Percentiles rank a stretch among this genome's conserved stretches.
Conservation (phyloP, 352 stramenopile species). For the Pythium rishiriense region DNA sequence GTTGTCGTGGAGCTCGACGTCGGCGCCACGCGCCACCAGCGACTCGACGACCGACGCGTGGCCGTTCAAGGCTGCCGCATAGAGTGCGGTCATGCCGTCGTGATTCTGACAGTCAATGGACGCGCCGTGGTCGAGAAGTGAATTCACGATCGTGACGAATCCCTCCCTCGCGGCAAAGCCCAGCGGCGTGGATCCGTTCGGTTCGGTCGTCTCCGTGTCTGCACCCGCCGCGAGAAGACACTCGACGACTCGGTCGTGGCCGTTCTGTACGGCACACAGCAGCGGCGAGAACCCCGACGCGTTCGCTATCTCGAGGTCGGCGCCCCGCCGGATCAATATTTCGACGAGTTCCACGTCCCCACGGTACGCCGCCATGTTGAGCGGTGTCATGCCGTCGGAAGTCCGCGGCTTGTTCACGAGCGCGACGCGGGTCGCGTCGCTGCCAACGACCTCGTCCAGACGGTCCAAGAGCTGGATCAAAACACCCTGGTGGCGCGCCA, state of each 20-base stretch:
- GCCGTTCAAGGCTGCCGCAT: neutral
- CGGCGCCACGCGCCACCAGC: neutral
- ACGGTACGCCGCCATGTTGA: neutral
- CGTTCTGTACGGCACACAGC: neutral
- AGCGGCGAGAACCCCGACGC: neutral
- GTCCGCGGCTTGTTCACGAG: neutral
- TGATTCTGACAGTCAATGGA: neutral
- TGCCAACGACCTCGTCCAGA: neutral
- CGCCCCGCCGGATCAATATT: neutral
- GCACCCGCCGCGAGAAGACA: conserved; percentile 1
- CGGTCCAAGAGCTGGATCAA: neutral
- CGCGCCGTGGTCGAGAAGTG: neutral
- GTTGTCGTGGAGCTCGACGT: neutral
- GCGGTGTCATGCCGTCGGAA: neutral
- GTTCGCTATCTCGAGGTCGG: neutral
- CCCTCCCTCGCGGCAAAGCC: neutral
- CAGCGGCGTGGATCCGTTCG: neutral
- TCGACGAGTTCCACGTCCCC: neutral
- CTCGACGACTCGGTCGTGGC: neutral
- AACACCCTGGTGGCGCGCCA: neutral
- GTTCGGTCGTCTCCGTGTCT: neutral
- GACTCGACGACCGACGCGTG: neutral
- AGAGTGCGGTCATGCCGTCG: neutral
- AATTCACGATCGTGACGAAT: neutral
- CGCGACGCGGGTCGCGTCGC: neutral